Conservation (phyloP, 257 asterid species). For the Prunella vulgaris region DNA sequence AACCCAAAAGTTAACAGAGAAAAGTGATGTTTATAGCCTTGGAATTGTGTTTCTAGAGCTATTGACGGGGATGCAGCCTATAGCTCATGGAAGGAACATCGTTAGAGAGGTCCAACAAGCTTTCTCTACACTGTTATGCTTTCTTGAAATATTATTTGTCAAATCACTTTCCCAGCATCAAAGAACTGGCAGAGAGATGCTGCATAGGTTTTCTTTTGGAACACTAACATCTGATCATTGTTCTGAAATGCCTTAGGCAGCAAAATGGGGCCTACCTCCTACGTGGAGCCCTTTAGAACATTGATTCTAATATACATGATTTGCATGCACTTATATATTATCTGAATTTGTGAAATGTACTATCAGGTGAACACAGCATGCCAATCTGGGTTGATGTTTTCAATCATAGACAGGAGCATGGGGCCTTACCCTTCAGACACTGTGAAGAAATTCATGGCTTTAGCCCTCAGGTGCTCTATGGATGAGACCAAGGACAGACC, state of each 20-base stretch:
- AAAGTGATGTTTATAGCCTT: slow-evolving; percentile 85
- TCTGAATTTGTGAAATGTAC: neutral
- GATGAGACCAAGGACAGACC: slow-evolving; percentile 75
- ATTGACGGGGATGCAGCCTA: slow-evolving; percentile 83
- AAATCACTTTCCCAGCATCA: neutral
- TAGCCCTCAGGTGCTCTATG: slow-evolving; percentile 63
- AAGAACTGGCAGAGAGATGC: neutral
- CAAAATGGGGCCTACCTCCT: neutral
- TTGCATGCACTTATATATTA: neutral
- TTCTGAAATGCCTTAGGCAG: too few relatives aligned
- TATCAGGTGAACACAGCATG: slow-evolving; percentile 60
- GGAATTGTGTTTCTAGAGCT: slow-evolving; percentile 83
- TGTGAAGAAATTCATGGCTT: slow-evolving; percentile 50
- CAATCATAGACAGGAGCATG: slow-evolving; percentile 68
- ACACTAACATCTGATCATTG: neutral
- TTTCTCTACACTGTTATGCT: neutral
- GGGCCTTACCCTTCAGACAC: slow-evolving; percentile 64
- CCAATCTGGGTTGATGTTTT: slow-evolving; percentile 54
- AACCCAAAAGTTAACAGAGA: slow-evolving; percentile 73
- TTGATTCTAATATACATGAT: neutral
- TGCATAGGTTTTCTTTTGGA: neutral
- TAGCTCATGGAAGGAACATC: slow-evolving; percentile 75
- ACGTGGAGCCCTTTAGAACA: neutral
- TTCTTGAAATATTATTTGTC: neutral
- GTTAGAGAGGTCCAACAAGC: slow-evolving; percentile 63